Percentiles rank a stretch among this genome's conserved stretches.
Evolutionary conservation across 2,329 filamentous ascomycete genomes (phyloP).

Genomic region (Elsinoe ampelina): DNA sequence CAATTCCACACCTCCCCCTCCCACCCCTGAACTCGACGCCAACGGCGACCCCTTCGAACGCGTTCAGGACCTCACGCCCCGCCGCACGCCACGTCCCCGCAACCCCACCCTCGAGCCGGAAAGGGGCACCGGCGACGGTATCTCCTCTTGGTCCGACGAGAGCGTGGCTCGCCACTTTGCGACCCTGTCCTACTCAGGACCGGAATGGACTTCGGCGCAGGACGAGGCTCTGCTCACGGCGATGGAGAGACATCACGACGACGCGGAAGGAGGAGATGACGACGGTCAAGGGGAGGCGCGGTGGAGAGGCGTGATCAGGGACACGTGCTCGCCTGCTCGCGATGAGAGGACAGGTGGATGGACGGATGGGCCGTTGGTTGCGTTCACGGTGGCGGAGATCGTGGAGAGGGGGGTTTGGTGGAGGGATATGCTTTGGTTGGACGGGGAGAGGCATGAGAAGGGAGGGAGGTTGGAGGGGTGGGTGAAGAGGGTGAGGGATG

Average conservation of each 20-base stretch:
- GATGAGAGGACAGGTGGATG: background rate
- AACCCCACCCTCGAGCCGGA: background rate
- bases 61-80: slow-evolving; percentile 27
- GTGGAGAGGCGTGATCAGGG: slow-evolving; percentile 3
- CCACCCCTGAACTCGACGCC: slow-evolving; percentile 25
- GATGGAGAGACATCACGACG: background rate
- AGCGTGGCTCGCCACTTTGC: background rate
- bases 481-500: slow-evolving; percentile 3
- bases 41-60: slow-evolving; percentile 34
- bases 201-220: slow-evolving; percentile 27
- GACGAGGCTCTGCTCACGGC: slow-evolving; percentile 22
- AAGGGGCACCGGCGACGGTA: background rate
- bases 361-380: background rate
- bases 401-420: slow-evolving; percentile 8
- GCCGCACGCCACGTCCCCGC: slow-evolving; percentile 23
- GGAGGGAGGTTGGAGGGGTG: background rate
- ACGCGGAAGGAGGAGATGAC: background rate
- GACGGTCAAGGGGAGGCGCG: background rate
- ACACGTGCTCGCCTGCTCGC: background rate
- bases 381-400: background rate
- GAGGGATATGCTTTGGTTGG: background rate
- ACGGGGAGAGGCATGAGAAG: background rate
- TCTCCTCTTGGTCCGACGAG: background rate
- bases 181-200: background rate
- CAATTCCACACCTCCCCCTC: background rate